phyloP scores from a whole-genome alignment of 1,139 yeast genomes.

The Ogataea hybrid region DNA sequence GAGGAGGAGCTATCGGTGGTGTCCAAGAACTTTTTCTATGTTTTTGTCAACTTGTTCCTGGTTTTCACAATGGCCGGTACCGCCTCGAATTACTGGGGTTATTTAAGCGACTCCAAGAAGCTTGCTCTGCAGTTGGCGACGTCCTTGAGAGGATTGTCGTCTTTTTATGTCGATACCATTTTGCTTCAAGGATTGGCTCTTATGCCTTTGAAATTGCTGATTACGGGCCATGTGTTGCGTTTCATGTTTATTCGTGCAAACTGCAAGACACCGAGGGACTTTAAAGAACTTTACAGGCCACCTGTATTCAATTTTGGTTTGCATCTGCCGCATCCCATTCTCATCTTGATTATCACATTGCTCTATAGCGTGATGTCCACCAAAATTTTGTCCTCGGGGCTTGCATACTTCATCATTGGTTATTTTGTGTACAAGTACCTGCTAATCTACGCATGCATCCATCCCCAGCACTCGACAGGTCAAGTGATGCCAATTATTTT shows the following conservation, averaged over 20 bases:
- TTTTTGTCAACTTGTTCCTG: constrained; percentile 72
- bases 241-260: constrained; percentile 57
- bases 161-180: constrained; percentile 73
- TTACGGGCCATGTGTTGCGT: constrained; percentile 63
- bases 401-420: constrained; percentile 70
- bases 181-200: constrained; percentile 75
- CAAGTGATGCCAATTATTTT: constrained; percentile 83
- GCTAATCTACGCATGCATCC: constrained; percentile 74
- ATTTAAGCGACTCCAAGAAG: constrained; percentile 71
- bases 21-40: constrained; percentile 74
- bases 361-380: constrained; percentile 78
- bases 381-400: constrained; percentile 70
- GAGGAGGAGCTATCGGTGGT: constrained; percentile 75
- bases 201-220: constrained; percentile 66
- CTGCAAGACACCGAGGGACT: constrained; percentile 56
- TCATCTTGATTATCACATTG: constrained; percentile 70
- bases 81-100: constrained; percentile 73
- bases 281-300: constrained; percentile 68
- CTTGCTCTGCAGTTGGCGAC: constrained; percentile 72
- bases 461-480: constrained; percentile 88
- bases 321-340: constrained; percentile 75
- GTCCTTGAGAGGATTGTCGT: constrained; percentile 63
- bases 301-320: constrained; percentile 80
- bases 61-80: constrained; percentile 83
- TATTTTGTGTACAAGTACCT: constrained; percentile 81